Conservation (phyloP, 371 early-diverging fungal genomes). For the Rhizopus delemar region DNA sequence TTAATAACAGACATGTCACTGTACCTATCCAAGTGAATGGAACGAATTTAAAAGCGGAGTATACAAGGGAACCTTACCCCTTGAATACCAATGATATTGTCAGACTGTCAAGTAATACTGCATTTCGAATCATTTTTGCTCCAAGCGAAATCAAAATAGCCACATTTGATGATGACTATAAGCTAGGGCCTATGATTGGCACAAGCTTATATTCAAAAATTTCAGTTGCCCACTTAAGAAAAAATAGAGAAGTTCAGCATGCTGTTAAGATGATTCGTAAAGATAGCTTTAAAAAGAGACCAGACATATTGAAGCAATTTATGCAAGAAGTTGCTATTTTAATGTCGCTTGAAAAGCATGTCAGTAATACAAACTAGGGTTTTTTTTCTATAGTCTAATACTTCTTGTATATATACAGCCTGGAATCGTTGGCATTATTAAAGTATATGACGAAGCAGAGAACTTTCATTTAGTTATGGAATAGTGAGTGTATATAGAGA, state of each 20-base stretch:
- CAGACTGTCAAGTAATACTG: constrained; percentile 8
- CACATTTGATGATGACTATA: constrained; percentile 60
- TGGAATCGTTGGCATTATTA: constrained; percentile 14
- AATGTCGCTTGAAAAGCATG: constrained; percentile 69
- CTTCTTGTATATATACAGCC: constrained; percentile 14
- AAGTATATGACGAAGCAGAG: constrained; percentile 14
- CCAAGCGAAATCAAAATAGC: constrained; percentile 26
- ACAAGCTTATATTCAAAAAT: constrained; percentile 73
- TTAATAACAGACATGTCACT: not conserved
- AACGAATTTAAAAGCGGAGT: not conserved
- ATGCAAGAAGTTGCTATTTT: constrained; percentile 73
- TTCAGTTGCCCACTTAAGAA: constrained; percentile 46
- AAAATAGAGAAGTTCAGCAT: constrained; percentile 39
- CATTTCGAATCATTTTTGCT: constrained; percentile 31
- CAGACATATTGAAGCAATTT: constrained; percentile 62
- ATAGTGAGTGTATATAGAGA: constrained; percentile 13
- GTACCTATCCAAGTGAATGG: constrained; percentile 1
- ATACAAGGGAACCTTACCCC: constrained; percentile 1
- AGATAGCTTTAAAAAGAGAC: constrained; percentile 37
- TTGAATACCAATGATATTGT: not conserved
- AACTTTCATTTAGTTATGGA: constrained; percentile 21
- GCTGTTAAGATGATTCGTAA: constrained; percentile 74
- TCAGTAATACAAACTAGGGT: constrained; percentile 27
- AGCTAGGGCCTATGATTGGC: constrained; percentile 49
- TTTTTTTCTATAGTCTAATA: not conserved